Conservation (phyloP, 2,329 filamentous ascomycete species). For the Parafenestella ontariensis region DNA sequence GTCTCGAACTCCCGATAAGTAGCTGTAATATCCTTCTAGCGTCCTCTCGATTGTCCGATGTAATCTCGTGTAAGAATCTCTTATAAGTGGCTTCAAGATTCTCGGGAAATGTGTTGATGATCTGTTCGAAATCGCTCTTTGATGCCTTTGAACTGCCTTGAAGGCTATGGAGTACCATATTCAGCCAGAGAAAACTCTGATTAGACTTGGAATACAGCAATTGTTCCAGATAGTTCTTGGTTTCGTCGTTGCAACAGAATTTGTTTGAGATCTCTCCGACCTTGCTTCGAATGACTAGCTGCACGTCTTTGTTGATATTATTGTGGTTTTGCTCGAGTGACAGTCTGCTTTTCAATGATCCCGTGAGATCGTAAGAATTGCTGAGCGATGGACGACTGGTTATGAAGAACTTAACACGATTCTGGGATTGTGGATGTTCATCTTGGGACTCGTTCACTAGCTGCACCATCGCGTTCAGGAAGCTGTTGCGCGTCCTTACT, state of each 20-base stretch:
- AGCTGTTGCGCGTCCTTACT: slow-evolving; percentile 20
- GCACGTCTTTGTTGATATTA: slow-evolving; percentile 38
- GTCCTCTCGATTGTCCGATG: slow-evolving; percentile 26
- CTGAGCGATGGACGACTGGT: slow-evolving; percentile 38
- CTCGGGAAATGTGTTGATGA: slow-evolving; percentile 42
- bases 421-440: slow-evolving; percentile 6
- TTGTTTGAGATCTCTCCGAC: slow-evolving; percentile 41
- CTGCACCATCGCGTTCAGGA: slow-evolving; percentile 15
- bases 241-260: slow-evolving; percentile 28
- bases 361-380: slow-evolving; percentile 1
- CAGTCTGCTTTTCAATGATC: slow-evolving; percentile 18
- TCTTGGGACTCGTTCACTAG: slow-evolving; percentile 16
- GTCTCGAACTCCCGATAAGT: slow-evolving; percentile 44
- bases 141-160: slow-evolving; percentile 32
- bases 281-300: slow-evolving; percentile 41
- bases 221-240: slow-evolving; percentile 36
- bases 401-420: slow-evolving; percentile 45
- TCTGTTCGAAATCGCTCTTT: slow-evolving; percentile 25
- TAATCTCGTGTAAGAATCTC: slow-evolving; percentile 39
- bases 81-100: slow-evolving; percentile 41
- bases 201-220: slow-evolving; percentile 43
- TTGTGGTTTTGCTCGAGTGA: slow-evolving; percentile 29
- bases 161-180: slow-evolving; percentile 46
- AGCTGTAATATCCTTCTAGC: slow-evolving; percentile 42
- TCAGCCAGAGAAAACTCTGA: slow-evolving; percentile 51